phyloP scores from a whole-genome alignment of 352 stramenopile species.

The Pythium periplocum region DNA sequence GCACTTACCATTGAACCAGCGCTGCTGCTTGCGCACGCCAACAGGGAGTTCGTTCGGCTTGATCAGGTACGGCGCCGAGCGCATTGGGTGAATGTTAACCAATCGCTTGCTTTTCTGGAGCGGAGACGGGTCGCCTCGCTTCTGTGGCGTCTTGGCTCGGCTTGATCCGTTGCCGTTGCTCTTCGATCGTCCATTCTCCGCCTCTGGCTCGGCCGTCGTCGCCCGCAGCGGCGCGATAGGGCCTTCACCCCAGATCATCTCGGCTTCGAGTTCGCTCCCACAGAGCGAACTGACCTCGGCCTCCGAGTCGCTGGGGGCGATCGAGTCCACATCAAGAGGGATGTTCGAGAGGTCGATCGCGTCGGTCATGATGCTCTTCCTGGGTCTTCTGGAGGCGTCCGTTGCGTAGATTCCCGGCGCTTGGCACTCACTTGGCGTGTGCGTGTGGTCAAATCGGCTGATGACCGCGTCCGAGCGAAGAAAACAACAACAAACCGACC shows the following conservation, averaged over 20 bases:
- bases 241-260: slow-evolving; percentile 75
- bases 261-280: slow-evolving; percentile 65
- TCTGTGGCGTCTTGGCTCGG: slow-evolving; percentile 58
- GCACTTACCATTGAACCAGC: slow-evolving; percentile 74
- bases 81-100: slow-evolving; percentile 79
- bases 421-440: neutral
- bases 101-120: slow-evolving; percentile 58
- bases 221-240: slow-evolving; percentile 61
- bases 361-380: slow-evolving; percentile 11
- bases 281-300: slow-evolving; percentile 57
- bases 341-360: slow-evolving; percentile 10
- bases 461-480: too few relatives aligned
- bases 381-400: neutral
- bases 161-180: slow-evolving; percentile 66
- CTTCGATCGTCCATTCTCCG: slow-evolving; percentile 24
- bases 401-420: slow-evolving; percentile 1
- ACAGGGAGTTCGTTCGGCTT: slow-evolving; percentile 68
- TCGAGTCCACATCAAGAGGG: slow-evolving; percentile 15
- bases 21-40: slow-evolving; percentile 68
- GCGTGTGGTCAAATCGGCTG: too few relatives aligned
- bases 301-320: slow-evolving; percentile 51
- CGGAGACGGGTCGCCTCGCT: slow-evolving; percentile 46
- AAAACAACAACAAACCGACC: slow-evolving; percentile 7
- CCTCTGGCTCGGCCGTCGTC: slow-evolving; percentile 3
- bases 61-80: slow-evolving; percentile 52